Percentiles rank a stretch among this genome's conserved stretches.
Evolutionary conservation across 2,329 filamentous ascomycete genomes (phyloP).

Genomic region (Metarhizium anisopliae): DNA sequence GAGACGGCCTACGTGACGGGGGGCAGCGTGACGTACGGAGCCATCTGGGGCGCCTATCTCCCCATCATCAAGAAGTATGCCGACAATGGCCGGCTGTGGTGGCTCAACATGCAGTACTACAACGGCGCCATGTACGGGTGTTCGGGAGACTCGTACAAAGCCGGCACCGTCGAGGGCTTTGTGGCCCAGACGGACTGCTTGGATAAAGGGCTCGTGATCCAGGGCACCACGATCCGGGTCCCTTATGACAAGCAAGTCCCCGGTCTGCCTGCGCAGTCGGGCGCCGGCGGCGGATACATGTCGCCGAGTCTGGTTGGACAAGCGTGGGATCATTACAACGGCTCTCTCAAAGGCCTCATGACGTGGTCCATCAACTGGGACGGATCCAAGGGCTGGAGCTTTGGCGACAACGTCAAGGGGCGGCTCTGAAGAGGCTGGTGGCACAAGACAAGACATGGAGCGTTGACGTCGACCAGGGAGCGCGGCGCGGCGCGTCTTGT

Average conservation of each 20-base stretch:
- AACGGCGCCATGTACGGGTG: conserved; percentile 29
- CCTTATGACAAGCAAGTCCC: conserved; percentile 26
- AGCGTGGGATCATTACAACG: conserved; percentile 22
- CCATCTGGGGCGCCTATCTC: conserved; percentile 26
- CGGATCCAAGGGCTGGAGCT: conserved; percentile 24
- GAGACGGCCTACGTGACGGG: conserved; percentile 28
- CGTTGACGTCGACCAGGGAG: background rate
- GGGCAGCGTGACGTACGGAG: conserved; percentile 20
- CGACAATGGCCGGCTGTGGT: conserved; percentile 27
- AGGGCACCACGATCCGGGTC: conserved; percentile 22
- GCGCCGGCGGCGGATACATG: conserved; percentile 25
- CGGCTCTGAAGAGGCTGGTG: conserved; percentile 4
- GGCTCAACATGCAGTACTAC: conserved; percentile 29
- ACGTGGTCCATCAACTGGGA: conserved; percentile 30
- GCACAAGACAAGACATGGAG: background rate
- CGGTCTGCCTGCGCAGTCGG: conserved; percentile 24
- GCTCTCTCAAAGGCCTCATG: conserved; percentile 25
- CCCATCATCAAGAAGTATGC: conserved; percentile 28
- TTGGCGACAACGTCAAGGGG: conserved; percentile 20
- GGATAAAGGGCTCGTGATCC: conserved; percentile 20
- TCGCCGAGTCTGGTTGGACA: conserved; percentile 17
- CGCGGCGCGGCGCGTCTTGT: background rate
- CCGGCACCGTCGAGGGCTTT: conserved; percentile 23
- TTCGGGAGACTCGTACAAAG: conserved; percentile 21
- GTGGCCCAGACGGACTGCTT: conserved; percentile 26